phyloP scores from a whole-genome alignment of 2,329 filamentous ascomycete genomes.

The Penicillium brevicompactum region DNA sequence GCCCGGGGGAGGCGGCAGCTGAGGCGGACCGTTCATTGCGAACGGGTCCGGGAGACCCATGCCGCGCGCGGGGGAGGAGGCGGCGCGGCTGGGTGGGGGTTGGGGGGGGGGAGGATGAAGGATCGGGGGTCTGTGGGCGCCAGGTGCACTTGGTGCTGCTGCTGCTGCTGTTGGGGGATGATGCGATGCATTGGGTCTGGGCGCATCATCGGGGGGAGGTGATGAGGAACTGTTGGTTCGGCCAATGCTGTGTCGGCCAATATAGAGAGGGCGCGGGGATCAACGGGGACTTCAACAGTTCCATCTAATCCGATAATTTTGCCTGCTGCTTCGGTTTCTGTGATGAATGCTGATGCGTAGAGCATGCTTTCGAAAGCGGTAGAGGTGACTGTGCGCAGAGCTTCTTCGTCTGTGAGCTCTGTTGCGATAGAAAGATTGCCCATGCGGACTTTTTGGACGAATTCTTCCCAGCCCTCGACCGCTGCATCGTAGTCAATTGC shows the following conservation, averaged over 20 bases:
- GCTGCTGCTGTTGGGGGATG: constrained; percentile 29
- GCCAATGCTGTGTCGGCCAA: constrained; percentile 38
- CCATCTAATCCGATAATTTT: constrained; percentile 8
- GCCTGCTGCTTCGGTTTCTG: constrained; percentile 7
- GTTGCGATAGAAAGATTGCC: constrained; percentile 42
- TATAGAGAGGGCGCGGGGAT: constrained; percentile 33
- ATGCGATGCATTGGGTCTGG: constrained; percentile 36
- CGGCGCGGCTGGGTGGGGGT: constrained; percentile 37
- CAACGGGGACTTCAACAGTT: constrained; percentile 9
- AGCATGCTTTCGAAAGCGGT: constrained; percentile 30
- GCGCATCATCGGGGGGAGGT: constrained; percentile 49
- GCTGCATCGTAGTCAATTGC: constrained; percentile 39
- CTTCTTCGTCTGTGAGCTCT: constrained; percentile 26
- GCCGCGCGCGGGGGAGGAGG: constrained; percentile 39
- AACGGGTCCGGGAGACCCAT: constrained; percentile 41
- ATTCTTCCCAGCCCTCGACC: constrained; percentile 43
- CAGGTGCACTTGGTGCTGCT: constrained; percentile 14
- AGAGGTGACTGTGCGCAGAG: constrained; percentile 27
- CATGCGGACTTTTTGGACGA: constrained; percentile 41
- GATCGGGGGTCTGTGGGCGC: constrained; percentile 35
- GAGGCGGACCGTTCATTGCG: constrained; percentile 37
- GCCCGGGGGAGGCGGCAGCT: constrained; percentile 43
- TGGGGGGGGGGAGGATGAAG: constrained; percentile 26
- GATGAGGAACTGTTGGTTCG: constrained; percentile 12
- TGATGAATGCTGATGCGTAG: constrained; percentile 30